Conservation (phyloP, 2,329 filamentous ascomycete genomes). For the Penicillium paneum region DNA sequence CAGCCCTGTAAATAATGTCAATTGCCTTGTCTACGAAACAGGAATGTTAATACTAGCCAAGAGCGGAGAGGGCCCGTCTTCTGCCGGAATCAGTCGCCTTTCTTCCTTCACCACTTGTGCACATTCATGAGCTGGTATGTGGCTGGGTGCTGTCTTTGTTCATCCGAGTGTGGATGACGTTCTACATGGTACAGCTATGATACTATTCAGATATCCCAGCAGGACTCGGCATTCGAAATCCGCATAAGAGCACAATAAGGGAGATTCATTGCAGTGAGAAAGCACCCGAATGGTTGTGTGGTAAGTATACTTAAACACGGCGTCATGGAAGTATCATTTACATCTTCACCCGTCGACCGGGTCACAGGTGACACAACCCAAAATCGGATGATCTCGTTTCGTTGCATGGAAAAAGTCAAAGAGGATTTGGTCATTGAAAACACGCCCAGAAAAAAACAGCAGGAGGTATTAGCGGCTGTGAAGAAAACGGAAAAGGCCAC, state of each 20-base stretch:
- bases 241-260: neutral
- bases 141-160: neutral
- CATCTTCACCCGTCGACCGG: constrained; percentile 36
- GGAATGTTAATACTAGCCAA: neutral
- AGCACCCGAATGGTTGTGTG: constrained; percentile 16
- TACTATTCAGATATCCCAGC: neutral
- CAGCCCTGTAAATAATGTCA: neutral
- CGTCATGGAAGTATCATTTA: constrained; percentile 44
- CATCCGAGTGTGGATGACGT: neutral
- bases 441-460: constrained; percentile 34
- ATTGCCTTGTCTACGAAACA: neutral
- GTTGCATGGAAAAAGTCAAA: constrained; percentile 29
- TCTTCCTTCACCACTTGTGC: neutral
- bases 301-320: constrained; percentile 33
- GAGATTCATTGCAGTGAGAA: constrained; percentile 25
- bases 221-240: neutral
- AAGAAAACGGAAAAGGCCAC: constrained; percentile 29
- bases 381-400: constrained; percentile 28
- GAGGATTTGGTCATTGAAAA: constrained; percentile 30
- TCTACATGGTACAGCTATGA: neutral
- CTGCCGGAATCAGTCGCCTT: neutral
- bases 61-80: neutral
- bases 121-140: neutral
- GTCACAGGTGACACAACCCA: constrained; percentile 20
- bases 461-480: constrained; percentile 38